phyloP scores from a whole-genome alignment of 208 protist genomes.

The Crithidia bombi region DNA sequence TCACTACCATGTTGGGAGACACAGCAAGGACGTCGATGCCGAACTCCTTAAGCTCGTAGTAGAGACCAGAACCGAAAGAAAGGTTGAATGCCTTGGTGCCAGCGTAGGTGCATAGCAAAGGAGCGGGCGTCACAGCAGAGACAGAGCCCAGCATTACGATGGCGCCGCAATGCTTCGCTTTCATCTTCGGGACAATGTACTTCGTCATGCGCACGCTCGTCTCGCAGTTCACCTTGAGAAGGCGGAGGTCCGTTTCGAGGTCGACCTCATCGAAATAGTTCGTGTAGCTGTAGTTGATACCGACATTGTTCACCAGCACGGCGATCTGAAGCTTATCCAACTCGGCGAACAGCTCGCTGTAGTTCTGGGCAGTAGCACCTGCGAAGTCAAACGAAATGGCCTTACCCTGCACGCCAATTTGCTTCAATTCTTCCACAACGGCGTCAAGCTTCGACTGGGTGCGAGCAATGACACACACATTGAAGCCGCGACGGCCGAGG shows the following conservation, averaged over 20 bases:
- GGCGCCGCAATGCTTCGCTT: slow-evolving; percentile 60
- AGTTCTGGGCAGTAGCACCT: slow-evolving; percentile 54
- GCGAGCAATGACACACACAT: slow-evolving; percentile 91
- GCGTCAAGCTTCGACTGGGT: slow-evolving; percentile 88
- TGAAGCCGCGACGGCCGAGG: slow-evolving; percentile 90
- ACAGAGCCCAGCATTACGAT: slow-evolving; percentile 84
- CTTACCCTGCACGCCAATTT: slow-evolving; percentile 72
- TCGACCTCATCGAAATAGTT: slow-evolving; percentile 90
- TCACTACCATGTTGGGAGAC: slow-evolving; percentile 83
- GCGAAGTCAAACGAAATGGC: slow-evolving; percentile 89
- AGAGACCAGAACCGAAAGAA: slow-evolving; percentile 61
- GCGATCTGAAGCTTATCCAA: slow-evolving; percentile 61
- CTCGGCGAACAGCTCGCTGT: slow-evolving; percentile 56
- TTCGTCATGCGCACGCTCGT: slow-evolving; percentile 86
- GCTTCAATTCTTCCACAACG: slow-evolving; percentile 71
- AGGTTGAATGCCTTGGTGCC: slow-evolving; percentile 89
- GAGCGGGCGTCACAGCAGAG: slow-evolving; percentile 67
- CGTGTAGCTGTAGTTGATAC: slow-evolving; percentile 92
- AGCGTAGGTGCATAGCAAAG: slow-evolving; percentile 86
- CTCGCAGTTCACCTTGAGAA: slow-evolving; percentile 93
- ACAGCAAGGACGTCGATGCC: slow-evolving; percentile 73
- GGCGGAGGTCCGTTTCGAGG: slow-evolving; percentile 55
- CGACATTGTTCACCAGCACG: slow-evolving; percentile 94
- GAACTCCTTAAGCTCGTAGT: slow-evolving; percentile 68
- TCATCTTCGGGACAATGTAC: slow-evolving; percentile 78